A percentile compares a stretch with the other conserved stretches of the same genome.
Evolutionary conservation across 495 filamentous ascomycete genomes (phyloP).

Genomic region (Lasiosphaeria ovina): DNA sequence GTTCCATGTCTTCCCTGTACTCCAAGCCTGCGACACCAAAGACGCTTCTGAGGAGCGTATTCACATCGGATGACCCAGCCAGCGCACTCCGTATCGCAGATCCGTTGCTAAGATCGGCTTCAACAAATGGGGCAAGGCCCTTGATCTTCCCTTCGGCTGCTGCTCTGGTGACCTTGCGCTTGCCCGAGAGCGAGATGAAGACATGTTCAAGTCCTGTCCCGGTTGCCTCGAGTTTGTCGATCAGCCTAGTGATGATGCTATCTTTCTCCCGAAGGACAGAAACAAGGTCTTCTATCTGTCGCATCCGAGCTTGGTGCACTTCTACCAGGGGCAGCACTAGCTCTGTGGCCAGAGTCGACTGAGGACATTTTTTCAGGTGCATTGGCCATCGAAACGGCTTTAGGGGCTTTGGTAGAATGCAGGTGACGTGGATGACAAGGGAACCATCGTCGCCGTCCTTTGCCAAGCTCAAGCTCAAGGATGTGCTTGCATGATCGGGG

Average conservation of each 20-base stretch:
- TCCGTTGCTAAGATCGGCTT: conserved; percentile 46
- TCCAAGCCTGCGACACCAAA: conserved; percentile 35
- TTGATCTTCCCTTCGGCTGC: conserved; percentile 51
- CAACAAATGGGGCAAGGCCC: conserved; percentile 54
- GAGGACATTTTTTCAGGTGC: conserved; percentile 52
- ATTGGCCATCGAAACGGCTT: conserved; percentile 69
- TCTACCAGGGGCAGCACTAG: conserved; percentile 69
- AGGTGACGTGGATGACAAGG: conserved; percentile 58
- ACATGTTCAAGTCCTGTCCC: conserved; percentile 65
- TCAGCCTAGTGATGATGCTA: conserved; percentile 66
- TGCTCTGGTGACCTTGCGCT: conserved; percentile 44
- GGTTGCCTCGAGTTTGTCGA: conserved; percentile 74
- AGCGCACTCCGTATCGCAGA: conserved; percentile 17
- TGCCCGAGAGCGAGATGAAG: conserved; percentile 64
- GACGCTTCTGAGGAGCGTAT: conserved; percentile 33
- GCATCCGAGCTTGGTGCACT: conserved; percentile 50
- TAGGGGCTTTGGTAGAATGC: conserved; percentile 64
- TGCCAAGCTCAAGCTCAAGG: conserved; percentile 37
- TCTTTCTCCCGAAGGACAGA: conserved; percentile 72
- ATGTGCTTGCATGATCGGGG: conserved; percentile 38
- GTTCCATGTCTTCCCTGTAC: conserved; percentile 20
- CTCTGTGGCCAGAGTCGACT: conserved; percentile 54
- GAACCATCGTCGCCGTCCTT: conserved; percentile 30
- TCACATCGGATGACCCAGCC: conserved; percentile 33
- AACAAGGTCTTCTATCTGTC: conserved; percentile 55